Evolutionary conservation across 345 rosid genomes (phyloP).

Genomic region (Boechera retrofracta): DNA sequence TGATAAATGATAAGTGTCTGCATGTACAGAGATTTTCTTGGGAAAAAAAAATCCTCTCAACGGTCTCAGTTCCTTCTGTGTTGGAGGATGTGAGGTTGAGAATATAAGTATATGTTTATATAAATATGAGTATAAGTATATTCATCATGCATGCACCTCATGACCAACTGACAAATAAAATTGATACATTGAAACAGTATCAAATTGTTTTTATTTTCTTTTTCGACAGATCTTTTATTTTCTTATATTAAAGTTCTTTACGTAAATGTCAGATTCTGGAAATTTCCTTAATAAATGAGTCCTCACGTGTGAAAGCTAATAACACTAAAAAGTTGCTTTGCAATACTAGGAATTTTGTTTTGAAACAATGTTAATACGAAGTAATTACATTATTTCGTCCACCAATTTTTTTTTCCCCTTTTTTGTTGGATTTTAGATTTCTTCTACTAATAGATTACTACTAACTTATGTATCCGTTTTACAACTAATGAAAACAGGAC

Average conservation of each 20-base stretch:
- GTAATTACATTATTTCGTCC: background rate
- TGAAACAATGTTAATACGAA: background rate
- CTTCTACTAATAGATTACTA: background rate
- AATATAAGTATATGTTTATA: background rate
- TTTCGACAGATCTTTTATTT: background rate
- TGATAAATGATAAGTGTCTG: slow-evolving; percentile 28
- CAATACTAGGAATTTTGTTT: slow-evolving; percentile 11
- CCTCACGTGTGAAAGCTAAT: slow-evolving; percentile 28
- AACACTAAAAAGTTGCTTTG: slow-evolving; percentile 29
- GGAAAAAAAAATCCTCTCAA: slow-evolving; percentile 1
- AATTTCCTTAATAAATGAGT: slow-evolving; percentile 23
- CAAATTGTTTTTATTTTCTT: background rate
- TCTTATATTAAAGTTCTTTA: slow-evolving; percentile 3
- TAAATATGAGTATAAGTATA: background rate
- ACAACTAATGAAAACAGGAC: slow-evolving; percentile 50
- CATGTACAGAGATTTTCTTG: slow-evolving; percentile 33
- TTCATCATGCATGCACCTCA: slow-evolving; percentile 20
- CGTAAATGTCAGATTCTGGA: slow-evolving; percentile 9
- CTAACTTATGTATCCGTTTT: too few species aligned
- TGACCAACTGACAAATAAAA: background rate
- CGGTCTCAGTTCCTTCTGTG: slow-evolving; percentile 18
- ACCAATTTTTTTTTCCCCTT: background rate
- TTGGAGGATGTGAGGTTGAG: slow-evolving; percentile 23
- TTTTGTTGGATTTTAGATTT: slow-evolving; percentile 14
- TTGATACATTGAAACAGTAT: background rate